Conservation (phyloP, 495 filamentous ascomycete species). For the Xylaria acuta region DNA sequence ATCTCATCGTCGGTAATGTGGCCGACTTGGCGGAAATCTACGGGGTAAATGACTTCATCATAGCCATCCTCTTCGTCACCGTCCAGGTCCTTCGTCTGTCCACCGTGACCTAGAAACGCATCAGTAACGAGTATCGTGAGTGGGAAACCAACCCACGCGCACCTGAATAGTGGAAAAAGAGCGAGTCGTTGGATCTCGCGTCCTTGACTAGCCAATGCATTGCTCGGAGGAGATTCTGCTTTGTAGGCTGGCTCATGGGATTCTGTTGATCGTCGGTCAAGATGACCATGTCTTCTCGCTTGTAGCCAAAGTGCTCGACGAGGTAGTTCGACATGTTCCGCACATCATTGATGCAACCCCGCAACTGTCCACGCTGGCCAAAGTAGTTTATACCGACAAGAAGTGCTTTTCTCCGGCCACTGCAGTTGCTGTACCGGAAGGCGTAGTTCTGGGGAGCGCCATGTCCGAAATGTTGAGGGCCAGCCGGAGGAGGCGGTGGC, state of each 20-base stretch:
- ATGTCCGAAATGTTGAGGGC: constrained; percentile 71
- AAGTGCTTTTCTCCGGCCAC: constrained; percentile 87
- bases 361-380: constrained; percentile 84
- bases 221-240: constrained; percentile 91
- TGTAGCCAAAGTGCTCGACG: constrained; percentile 89
- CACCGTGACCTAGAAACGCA: constrained; percentile 76
- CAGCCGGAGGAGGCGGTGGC: constrained; percentile 65
- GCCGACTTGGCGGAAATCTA: constrained; percentile 87
- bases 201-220: constrained; percentile 99
- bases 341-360: constrained; percentile 98
- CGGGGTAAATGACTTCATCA: constrained; percentile 97
- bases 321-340: constrained; percentile 96
- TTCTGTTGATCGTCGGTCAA: constrained; percentile 97
- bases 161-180: constrained; percentile 99
- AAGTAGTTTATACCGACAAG: constrained; percentile 99
- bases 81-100: constrained; percentile 94
- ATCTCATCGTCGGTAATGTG: constrained; percentile 99
- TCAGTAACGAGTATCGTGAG: constrained; percentile 5
- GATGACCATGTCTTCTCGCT: constrained; percentile 97
- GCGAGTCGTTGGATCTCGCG: constrained; percentile 88
- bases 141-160: constrained; percentile 36
- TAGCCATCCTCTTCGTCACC: constrained; percentile 95
- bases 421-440: constrained; percentile 93
- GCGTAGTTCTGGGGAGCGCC: constrained; percentile 80
- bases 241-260: constrained; percentile 95